These are phyloP conservation scores for Malus hybrid DNA, from an alignment of 331 rosid genomes.

Conservation along the genomic window DNA sequence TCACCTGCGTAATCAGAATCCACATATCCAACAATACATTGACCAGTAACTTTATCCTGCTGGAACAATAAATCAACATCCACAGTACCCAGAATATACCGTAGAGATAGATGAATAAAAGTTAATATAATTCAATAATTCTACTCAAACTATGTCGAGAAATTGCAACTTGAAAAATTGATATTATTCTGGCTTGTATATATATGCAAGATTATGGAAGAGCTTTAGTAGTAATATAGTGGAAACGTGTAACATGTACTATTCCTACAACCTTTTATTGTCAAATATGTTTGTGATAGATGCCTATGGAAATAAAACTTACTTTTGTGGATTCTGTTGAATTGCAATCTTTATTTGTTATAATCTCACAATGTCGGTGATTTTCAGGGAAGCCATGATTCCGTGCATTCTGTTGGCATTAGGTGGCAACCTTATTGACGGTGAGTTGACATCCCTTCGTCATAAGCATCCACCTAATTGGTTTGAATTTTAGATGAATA, in stretches of 20 bases:
- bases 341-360: not conserved
- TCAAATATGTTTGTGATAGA: not conserved
- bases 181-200: not conserved
- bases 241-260: not conserved
- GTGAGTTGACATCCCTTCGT: slow-evolving; percentile 36
- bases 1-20: too few relatives aligned
- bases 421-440: slow-evolving; percentile 93
- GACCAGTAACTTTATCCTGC: too few relatives aligned
- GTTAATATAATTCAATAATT: not conserved
- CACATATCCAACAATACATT: too few relatives aligned
- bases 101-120: not conserved
- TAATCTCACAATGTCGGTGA: slow-evolving; percentile 26
- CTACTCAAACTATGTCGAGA: not conserved
- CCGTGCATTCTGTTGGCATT: slow-evolving; percentile 96
- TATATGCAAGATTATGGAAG: not conserved
- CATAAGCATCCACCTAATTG: not conserved
- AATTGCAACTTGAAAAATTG: not conserved
- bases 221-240: not conserved
- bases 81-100: too few relatives aligned
- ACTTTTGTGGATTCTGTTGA: not conserved
- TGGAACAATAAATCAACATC: too few relatives aligned
- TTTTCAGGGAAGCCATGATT: slow-evolving; percentile 96
- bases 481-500: not conserved
- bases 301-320: not conserved
- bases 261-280: not conserved